A percentile compares a stretch with the other conserved stretches of the same genome.
Conservation (phyloP, 73 alveolate genomes). For the Symbiodinium natans region DNA sequence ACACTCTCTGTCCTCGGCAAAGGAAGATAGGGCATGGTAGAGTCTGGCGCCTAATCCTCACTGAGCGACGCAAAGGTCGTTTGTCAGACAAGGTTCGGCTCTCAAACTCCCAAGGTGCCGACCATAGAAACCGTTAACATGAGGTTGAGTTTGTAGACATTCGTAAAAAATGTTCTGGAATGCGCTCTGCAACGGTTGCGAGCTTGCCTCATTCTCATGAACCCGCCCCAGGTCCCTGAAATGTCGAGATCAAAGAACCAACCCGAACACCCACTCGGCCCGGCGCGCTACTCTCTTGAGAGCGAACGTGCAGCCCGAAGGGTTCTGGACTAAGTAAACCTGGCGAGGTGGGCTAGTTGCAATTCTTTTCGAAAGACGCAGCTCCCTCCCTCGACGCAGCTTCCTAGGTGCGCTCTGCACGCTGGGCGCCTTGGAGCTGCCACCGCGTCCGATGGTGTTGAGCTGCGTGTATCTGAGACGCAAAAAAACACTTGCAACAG, state of each 20-base stretch:
- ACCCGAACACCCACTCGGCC: background rate
- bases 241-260: background rate
- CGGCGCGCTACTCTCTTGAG: constrained; percentile 55
- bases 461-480: constrained; percentile 56
- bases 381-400: background rate
- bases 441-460: constrained; percentile 86
- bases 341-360: background rate
- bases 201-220: no score
- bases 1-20: background rate
- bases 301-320: constrained; percentile 34
- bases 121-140: background rate
- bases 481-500: no score
- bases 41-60: no score
- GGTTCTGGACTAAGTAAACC: constrained; percentile 66
- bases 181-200: no score
- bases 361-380: background rate
- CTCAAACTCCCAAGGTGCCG: no score
- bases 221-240: no score
- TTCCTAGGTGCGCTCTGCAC: background rate
- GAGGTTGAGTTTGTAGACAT: background rate
- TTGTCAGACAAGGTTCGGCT: no score
- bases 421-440: constrained; percentile 49
- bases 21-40: no score
- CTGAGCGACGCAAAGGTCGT: no score
- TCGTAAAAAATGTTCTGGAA: no score